Conservation (phyloP, 202 grass and related monocot species). For the Carex arenaria region DNA sequence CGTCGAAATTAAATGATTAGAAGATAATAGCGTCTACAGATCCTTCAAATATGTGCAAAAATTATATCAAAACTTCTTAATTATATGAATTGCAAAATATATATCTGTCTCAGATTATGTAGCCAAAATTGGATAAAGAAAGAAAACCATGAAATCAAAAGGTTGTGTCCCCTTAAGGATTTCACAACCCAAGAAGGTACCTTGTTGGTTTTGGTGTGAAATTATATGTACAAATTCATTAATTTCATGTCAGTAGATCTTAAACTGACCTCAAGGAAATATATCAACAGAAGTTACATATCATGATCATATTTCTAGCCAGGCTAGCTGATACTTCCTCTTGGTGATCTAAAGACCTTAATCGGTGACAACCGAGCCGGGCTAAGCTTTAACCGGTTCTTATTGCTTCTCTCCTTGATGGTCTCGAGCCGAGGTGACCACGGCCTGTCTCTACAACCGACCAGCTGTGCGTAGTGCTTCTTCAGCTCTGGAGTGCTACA, state of each 20-base stretch:
- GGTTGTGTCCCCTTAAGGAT: background rate
- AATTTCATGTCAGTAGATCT: background rate
- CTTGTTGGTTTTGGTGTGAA: background rate
- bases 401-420: constrained; percentile 44
- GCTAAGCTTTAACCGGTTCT: constrained; percentile 22
- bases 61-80: background rate
- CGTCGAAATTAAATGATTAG: too few relatives aligned
- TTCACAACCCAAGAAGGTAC: background rate
- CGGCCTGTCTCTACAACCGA: constrained; percentile 35
- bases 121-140: background rate
- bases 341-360: constrained; percentile 34
- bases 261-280: constrained; percentile 1
- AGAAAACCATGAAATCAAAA: background rate
- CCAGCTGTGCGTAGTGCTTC: constrained; percentile 78
- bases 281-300: background rate
- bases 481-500: constrained; percentile 85
- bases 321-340: background rate
- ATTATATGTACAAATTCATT: constrained; percentile 7
- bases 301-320: background rate
- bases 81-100: background rate
- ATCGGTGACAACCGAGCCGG: constrained; percentile 32
- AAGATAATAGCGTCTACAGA: too few relatives aligned
- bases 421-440: constrained; percentile 79
- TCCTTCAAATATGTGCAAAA: background rate
- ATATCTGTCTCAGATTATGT: background rate